phyloP scores from a whole-genome alignment of 2,329 filamentous ascomycete genomes.

The Xylariaceae sp. region DNA sequence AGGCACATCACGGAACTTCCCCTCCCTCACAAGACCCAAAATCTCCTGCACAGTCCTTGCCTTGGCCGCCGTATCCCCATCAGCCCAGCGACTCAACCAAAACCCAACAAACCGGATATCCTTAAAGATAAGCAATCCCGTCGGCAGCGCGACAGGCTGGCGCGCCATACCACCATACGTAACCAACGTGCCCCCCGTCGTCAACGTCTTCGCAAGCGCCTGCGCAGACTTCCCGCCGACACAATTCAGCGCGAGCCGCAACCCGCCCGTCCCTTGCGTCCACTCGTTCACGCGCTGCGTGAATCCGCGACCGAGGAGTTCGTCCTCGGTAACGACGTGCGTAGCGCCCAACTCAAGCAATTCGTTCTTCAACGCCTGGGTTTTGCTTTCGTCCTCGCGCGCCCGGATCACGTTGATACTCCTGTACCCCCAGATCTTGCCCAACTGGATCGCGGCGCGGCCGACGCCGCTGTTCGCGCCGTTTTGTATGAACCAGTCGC shows the following conservation, averaged over 20 bases:
- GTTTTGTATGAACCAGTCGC: conserved; percentile 96
- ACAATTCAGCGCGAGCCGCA: conserved; percentile 83
- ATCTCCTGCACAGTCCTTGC: conserved; percentile 79
- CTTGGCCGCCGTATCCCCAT: conserved; percentile 67
- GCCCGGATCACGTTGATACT: conserved; percentile 86
- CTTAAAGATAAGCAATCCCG: conserved; percentile 87
- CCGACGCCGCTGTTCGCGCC: conserved; percentile 94
- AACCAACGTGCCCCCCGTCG: conserved; percentile 67
- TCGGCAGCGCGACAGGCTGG: conserved; percentile 75
- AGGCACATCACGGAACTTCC: conserved; percentile 77
- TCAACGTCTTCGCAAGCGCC: conserved; percentile 68
- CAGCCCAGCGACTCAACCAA: conserved; percentile 89
- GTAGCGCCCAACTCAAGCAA: conserved; percentile 51
- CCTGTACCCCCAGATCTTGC: conserved; percentile 76
- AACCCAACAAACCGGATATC: conserved; percentile 86
- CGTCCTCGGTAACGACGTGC: conserved; percentile 51
- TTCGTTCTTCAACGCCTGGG: conserved; percentile 52
- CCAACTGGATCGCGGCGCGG: conserved; percentile 84
- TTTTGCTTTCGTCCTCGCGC: conserved; percentile 58
- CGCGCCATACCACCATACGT: conserved; percentile 96
- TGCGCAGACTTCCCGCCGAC: conserved; percentile 84
- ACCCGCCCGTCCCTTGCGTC: conserved; percentile 59
- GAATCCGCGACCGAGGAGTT: conserved; percentile 56
- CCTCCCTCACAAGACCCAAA: conserved; percentile 65
- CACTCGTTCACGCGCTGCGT: conserved; percentile 55